A percentile compares a stretch with the other conserved stretches of the same genome.
phyloP scores from a whole-genome alignment of 2,329 filamentous ascomycete species.

The Nannizziopsis barbatae region DNA sequence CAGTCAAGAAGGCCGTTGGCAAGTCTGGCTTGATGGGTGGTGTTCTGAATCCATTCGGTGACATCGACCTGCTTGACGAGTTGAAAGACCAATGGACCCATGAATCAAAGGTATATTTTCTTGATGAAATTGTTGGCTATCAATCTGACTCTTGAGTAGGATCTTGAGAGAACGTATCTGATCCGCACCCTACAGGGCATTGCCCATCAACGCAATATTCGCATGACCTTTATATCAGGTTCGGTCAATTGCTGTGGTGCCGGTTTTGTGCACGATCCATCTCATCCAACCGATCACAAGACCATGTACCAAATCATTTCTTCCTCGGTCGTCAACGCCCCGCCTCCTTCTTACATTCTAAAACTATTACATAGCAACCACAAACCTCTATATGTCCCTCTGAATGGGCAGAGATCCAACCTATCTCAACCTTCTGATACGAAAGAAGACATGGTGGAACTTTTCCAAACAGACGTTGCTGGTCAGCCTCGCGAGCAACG shows the following conservation, averaged over 20 bases:
- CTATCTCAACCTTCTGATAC: slow-evolving; percentile 68
- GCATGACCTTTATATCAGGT: slow-evolving; percentile 94
- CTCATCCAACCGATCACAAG: slow-evolving; percentile 86
- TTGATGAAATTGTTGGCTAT: neutral
- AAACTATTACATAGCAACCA: slow-evolving; percentile 85
- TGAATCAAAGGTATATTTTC: slow-evolving; percentile 60
- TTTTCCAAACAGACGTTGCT: slow-evolving; percentile 87
- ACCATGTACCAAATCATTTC: slow-evolving; percentile 99
- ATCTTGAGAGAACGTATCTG: slow-evolving; percentile 89
- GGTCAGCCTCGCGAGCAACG: slow-evolving; percentile 74
- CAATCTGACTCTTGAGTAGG: slow-evolving; percentile 36
- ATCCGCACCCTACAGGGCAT: slow-evolving; percentile 94
- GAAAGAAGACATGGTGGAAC: slow-evolving; percentile 99
- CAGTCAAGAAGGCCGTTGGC: slow-evolving; percentile 91
- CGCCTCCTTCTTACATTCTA: slow-evolving; percentile 72
- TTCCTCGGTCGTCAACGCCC: slow-evolving; percentile 81
- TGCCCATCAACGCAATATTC: slow-evolving; percentile 82
- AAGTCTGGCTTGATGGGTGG: slow-evolving; percentile 93
- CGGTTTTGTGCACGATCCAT: slow-evolving; percentile 85
- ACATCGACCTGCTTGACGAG: slow-evolving; percentile 89
- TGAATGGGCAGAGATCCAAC: slow-evolving; percentile 63
- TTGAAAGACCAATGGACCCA: slow-evolving; percentile 97
- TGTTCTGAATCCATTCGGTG: slow-evolving; percentile 89
- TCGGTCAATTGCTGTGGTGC: slow-evolving; percentile 82
- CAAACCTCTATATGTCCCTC: slow-evolving; percentile 79